Evolutionary conservation across 1,284 basidiomycete species (phyloP), one percentile per base, ranked within the genome.

Genomic region (Golubevia pallescens): DNA sequence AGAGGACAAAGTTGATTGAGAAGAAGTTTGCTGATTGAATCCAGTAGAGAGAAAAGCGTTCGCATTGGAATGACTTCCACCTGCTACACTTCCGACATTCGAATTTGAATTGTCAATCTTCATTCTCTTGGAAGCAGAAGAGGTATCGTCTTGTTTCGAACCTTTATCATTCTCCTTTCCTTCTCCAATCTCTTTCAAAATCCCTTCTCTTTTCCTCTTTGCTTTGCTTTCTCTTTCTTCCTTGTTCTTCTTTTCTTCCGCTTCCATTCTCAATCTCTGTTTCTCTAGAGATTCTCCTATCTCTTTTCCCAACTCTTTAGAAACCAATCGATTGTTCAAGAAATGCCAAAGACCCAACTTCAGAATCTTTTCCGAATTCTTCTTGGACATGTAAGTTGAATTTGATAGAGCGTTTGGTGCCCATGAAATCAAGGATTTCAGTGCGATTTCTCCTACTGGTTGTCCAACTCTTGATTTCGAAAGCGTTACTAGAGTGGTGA

Each of bases 381-480:
- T 24, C 20, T n/a, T 52, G 13, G 3, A 10, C 21, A 24, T 20
- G n/a, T 53, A n/a, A 24, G 57, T 57, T 78, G 58, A 54, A 82
- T 76, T 63, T 85, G 81, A 7, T 78, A 66, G 65, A 79, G 34
- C 34, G 10, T 4, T 38, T 38, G 34, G 34, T 5, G 34, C 10
- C 34, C 34, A 38, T 5, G 34, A 38, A 10, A 10, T 38, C 5
- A 38, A 10, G 10, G 34, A 38, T 38, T 38, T 38, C 10, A 38
- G 10, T 5, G 34, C 75, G 28, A 79, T 70, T 21, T 81, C 57
- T n/a, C 80, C 69, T 13, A 82, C 68, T 23, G 83, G 79, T 64
- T 82, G 84, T 66, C 84, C 83, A 19, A 77, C 80, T 61, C 78
- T 80, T 57, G 76, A 73, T 55, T 75, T 70, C 1, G 80, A 67